A percentile compares a stretch with the other conserved stretches of the same genome.
phyloP scores from a whole-genome alignment of 768 basidiomycete genomes.

The Agaricus blazei region DNA sequence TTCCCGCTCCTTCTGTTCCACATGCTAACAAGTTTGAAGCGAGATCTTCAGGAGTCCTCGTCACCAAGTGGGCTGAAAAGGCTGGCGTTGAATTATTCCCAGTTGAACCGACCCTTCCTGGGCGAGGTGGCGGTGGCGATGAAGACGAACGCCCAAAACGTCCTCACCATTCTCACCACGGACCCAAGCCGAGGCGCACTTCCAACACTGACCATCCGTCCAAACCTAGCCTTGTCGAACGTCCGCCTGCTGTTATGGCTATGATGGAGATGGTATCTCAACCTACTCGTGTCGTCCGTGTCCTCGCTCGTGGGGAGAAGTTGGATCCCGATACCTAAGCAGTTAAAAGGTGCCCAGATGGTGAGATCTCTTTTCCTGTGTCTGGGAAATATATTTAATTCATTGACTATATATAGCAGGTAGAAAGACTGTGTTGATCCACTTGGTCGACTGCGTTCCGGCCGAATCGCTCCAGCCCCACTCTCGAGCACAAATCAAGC shows the following conservation, averaged over 20 bases:
- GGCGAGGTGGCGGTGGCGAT: conserved; percentile 23
- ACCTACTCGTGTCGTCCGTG: conserved; percentile 69
- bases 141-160: conserved; percentile 26
- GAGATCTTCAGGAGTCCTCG: conserved; percentile 57
- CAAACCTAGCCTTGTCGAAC: conserved; percentile 57
- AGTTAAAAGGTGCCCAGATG: background rate
- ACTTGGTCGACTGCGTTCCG: conserved; percentile 5
- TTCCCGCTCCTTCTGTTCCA: conserved; percentile 50
- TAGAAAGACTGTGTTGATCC: background rate
- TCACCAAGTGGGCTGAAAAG: conserved; percentile 62
- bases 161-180: conserved; percentile 16
- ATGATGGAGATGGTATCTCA: conserved; percentile 79
- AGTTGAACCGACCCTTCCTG: conserved; percentile 41
- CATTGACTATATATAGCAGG: background rate
- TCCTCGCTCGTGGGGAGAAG: conserved; percentile 83
- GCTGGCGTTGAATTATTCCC: conserved; percentile 56
- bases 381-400: too few relatives aligned
- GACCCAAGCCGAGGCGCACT: conserved; percentile 19
- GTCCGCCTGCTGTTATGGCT: conserved; percentile 71
- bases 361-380: background rate
- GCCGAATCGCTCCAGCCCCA: background rate
- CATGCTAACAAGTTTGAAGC: conserved; percentile 57
- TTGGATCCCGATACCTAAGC: conserved; percentile 45
- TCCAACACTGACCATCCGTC: conserved; percentile 17
- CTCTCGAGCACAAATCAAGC: background rate